Base-by-base conservation (phyloP, 106 monocot genomes). In the Alisma plantagoaquatica region DNA sequence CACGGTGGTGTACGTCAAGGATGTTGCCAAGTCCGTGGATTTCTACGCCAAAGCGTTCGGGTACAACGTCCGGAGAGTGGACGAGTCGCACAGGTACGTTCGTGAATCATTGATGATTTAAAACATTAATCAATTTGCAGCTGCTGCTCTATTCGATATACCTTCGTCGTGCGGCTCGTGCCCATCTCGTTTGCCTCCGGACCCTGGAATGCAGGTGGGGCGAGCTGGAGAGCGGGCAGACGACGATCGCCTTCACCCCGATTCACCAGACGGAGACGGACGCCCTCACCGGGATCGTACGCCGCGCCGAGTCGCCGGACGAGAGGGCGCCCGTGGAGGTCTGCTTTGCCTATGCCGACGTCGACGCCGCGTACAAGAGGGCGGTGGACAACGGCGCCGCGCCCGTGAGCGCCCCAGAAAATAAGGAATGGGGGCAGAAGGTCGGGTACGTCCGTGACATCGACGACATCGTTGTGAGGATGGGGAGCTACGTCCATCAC, bases 221-320 rank as follows among this genome's bases (percentile, higher is more conserved):
- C 2, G 80, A 83, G 67, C 24, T 90, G 68, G 87, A 82, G 60
- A 84, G 71, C 29, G 83, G 90, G 53, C 63, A 73, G 65, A 90
- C 90, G 27, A 90, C 90, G 2, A 84, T 90, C 46, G 84, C 80
- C 1, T 90, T 84, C 84, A 84, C 89, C 19, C 77, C 80, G 26
- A 21, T 27, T 52, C 89, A 84, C 58, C 90, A 90, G 71, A 57
- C 61, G 58, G 90, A 90, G 73, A 84, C 83, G 18, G 90, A 90
- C 50, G 71, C 23, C 10, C 18, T 60, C 42, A 76, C 70, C 3
- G 90, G 90, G 1, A 27, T 19, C 10, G 82, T 90, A 22, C 73
- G 69, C 1, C 45, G 0, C 41, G 38, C 57, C 42, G 46, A 42
- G 32, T 10, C 79, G 62, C 43, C 20, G 27, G 22, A 41, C 6